Evolutionary conservation across 305 asterid genomes (phyloP), one percentile per base, ranked within the genome.

Genomic region (Striga hermonthica): DNA sequence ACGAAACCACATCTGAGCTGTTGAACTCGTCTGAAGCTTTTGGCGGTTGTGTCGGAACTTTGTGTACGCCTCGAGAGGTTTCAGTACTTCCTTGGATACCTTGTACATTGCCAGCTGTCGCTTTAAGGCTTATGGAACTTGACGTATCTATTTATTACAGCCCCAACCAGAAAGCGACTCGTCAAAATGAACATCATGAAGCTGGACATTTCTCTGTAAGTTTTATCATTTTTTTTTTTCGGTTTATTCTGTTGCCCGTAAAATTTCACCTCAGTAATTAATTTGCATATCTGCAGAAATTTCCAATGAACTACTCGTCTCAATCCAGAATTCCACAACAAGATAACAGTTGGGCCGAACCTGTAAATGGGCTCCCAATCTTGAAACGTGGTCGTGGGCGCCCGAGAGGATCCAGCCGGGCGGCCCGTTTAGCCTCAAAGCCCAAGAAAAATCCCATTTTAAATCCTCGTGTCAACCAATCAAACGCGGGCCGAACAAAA

Each of bases 21-120:
- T 70, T 85, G 74, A 69, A 78, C 64, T 78, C 79, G 55, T 45
- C 65, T 64, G 71, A 71, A 52, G 61, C 60, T 14, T 56, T 10
- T n/a, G 77, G 75, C 49, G 7, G 61, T 67, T 55, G 56, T 50
- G 71, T 63, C 61, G 84, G 67, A 60, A 63, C 61, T 59, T 66
- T 44, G 28, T 75, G 81, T 9, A 36, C 49, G 52, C 67, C 75
- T 44, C 83, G 69, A 58, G 71, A 13, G 14, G 72, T 81, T 67
- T 58, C 70, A 44, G 82, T 82, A 37, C 88, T 85, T 75, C 91
- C 97, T 48, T 90, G 95, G 95, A 72, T 90, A 71, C 95, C 97
- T 67, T 81, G 56, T 68, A 84, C 97, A 55, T 69, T 86, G 7
- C 45, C 95, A 60, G 95, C 93, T 28, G 91, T 87, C 66, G 89